Evolutionary conservation across 1,284 basidiomycete genomes (phyloP).

Genomic region (Ustilago curta): DNA sequence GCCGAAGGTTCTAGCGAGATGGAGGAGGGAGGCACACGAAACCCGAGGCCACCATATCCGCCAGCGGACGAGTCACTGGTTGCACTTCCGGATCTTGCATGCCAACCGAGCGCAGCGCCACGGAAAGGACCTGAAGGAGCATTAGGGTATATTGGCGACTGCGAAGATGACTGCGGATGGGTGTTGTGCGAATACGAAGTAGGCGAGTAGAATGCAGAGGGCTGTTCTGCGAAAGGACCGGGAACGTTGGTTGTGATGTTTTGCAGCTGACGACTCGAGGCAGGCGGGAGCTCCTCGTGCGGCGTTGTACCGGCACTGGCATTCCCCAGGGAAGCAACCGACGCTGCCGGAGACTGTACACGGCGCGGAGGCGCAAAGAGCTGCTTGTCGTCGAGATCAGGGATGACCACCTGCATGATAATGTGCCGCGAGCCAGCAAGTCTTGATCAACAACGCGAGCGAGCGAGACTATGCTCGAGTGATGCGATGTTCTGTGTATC

Average conservation of each 20-base stretch:
- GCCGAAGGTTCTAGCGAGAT: constrained; percentile 13
- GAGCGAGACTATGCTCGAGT: neutral
- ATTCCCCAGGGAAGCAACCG: constrained; percentile 21
- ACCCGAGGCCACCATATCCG: constrained; percentile 41
- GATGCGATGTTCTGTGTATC: neutral
- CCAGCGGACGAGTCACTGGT: constrained; percentile 53
- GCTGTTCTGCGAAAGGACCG: constrained; percentile 14
- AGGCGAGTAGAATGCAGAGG: constrained; percentile 12
- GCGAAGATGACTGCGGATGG: constrained; percentile 18
- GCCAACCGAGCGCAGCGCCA: constrained; percentile 48
- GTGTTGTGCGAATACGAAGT: constrained; percentile 11
- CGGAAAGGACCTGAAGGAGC: constrained; percentile 43
- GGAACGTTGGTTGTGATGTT: constrained; percentile 30
- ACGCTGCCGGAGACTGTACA: constrained; percentile 31
- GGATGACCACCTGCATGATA: constrained; percentile 65
- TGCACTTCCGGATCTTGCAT: constrained; percentile 45
- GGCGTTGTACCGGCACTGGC: constrained; percentile 18
- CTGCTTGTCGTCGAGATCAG: constrained; percentile 65
- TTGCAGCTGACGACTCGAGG: constrained; percentile 46
- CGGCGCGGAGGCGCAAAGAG: constrained; percentile 39
- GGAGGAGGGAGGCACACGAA: constrained; percentile 22
- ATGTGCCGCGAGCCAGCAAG: neutral
- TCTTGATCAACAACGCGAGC: neutral
- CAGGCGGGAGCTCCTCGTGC: constrained; percentile 31
- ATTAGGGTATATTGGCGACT: constrained; percentile 35